These are phyloP conservation scores for Coemansia sp. DNA, from an alignment of 192 early-diverging fungal genomes.

Conservation along the genomic window DNA sequence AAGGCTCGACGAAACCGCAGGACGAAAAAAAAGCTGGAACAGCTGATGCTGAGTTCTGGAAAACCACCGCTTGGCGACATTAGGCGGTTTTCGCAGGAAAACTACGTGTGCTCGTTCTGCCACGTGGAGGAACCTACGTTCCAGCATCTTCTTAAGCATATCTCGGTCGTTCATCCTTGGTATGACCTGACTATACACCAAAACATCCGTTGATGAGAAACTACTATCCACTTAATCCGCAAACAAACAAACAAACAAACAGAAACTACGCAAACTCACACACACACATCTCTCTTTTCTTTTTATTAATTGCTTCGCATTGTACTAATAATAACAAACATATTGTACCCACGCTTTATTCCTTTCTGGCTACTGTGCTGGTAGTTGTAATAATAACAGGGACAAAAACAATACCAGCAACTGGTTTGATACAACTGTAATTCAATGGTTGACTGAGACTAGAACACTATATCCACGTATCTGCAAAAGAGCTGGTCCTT, in stretches of 20 bases:
- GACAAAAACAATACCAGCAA: too few relatives aligned
- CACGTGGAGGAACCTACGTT: slow-evolving; percentile 27
- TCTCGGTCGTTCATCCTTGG: slow-evolving; percentile 34
- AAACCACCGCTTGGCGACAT: slow-evolving; percentile 4
- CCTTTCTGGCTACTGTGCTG: not conserved
- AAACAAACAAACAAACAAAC: not conserved
- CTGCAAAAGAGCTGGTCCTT: slow-evolving; percentile 17
- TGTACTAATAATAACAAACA: not conserved
- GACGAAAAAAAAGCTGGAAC: not conserved
- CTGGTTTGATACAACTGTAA: not conserved
- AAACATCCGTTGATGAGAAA: slow-evolving; percentile 23
- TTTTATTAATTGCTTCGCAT: not conserved
- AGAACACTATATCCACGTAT: slow-evolving; percentile 35
- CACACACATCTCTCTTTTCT: not conserved
- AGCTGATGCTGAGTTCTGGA: not conserved
- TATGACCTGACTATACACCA: slow-evolving; percentile 37
- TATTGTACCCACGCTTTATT: not conserved
- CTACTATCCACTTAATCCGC: too few relatives aligned
- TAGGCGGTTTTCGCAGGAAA: slow-evolving; percentile 33
- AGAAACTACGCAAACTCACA: not conserved
- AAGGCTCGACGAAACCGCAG: not conserved
- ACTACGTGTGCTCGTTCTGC: slow-evolving; percentile 48
- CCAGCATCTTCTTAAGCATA: slow-evolving; percentile 24
- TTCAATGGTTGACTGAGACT: not conserved
- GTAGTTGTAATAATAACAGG: not conserved